Percentiles rank a stretch among this genome's conserved stretches.
phyloP scores from a whole-genome alignment of 352 stramenopile species.

The Phytophthora citricola region DNA sequence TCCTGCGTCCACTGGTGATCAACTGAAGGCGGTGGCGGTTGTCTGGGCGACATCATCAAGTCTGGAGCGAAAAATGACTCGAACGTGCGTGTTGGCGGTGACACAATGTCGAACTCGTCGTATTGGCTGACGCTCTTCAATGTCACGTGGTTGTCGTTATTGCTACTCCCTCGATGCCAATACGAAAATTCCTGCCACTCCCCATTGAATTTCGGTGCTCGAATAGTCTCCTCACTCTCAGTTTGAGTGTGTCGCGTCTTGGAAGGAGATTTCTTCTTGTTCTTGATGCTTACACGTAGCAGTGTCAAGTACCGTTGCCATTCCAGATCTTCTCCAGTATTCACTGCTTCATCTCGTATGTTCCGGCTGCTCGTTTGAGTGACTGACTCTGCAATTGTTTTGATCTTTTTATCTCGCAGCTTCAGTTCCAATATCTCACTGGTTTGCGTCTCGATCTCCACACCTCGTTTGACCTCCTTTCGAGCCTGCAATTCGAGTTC shows the following conservation, averaged over 20 bases:
- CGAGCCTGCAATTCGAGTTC: slow-evolving; percentile 9
- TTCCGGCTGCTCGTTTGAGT: slow-evolving; percentile 25
- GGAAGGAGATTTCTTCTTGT: slow-evolving; percentile 35
- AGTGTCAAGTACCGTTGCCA: slow-evolving; percentile 51
- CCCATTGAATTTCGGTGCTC: slow-evolving; percentile 8
- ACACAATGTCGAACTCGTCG: slow-evolving; percentile 25
- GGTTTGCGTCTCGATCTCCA: slow-evolving; percentile 31
- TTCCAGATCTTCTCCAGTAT: slow-evolving; percentile 29
- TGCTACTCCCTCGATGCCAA: slow-evolving; percentile 17
- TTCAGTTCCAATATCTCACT: slow-evolving; percentile 22
- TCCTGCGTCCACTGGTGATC: slow-evolving; percentile 31
- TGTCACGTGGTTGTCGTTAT: slow-evolving; percentile 19
- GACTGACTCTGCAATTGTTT: slow-evolving; percentile 13
- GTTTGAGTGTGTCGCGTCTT: slow-evolving; percentile 29
- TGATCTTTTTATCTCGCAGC: slow-evolving; percentile 16
- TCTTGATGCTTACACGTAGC: slow-evolving; percentile 41
- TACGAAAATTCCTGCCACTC: slow-evolving; percentile 23
- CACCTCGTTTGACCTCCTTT: slow-evolving; percentile 1
- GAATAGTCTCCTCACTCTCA: slow-evolving; percentile 16
- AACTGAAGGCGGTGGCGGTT: slow-evolving; percentile 22
- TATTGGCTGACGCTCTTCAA: slow-evolving; percentile 27
- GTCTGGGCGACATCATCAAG: slow-evolving; percentile 8
- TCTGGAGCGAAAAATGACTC: slow-evolving; percentile 54
- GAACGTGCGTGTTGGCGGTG: slow-evolving; percentile 39
- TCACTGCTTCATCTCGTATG: slow-evolving; percentile 20